Percentiles rank a stretch among this genome's conserved stretches.
Conservation (phyloP, 2,329 filamentous ascomycete species). For the Arthrinium phaeospermum region DNA sequence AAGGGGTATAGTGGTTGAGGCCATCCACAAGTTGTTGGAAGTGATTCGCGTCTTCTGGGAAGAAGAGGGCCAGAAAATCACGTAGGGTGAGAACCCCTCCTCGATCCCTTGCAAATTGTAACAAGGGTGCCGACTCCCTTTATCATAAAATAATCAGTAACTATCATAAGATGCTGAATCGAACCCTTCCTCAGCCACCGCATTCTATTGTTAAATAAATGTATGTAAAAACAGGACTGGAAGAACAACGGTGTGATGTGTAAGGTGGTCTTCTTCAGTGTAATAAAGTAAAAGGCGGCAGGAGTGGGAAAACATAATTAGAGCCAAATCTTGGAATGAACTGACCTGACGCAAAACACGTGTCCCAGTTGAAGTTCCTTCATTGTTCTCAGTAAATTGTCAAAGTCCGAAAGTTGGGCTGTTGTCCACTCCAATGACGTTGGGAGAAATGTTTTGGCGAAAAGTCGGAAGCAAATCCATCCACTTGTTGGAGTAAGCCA, state of each 20-base stretch:
- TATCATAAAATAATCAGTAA: background rate
- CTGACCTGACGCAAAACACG: background rate
- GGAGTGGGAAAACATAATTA: no score
- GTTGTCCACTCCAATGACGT: background rate
- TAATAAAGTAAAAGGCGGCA: no score
- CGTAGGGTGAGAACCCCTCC: background rate
- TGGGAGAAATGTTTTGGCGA: background rate
- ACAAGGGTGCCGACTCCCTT: background rate
- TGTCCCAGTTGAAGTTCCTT: background rate
- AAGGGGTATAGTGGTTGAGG: background rate
- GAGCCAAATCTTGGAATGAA: background rate
- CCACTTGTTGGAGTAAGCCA: background rate
- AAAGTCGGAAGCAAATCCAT: background rate
- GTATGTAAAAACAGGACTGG: no score
- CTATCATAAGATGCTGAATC: no score
- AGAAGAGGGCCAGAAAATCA: background rate
- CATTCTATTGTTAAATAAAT: no score
- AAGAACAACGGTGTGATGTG: no score
- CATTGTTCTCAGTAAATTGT: no score
- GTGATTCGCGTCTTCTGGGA: background rate
- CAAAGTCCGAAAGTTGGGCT: background rate
- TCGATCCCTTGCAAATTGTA: background rate
- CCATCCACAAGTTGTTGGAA: background rate
- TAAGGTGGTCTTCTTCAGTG: no score
- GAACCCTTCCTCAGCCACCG: no score